Conservation (phyloP, 805 yeast genomes). For the Jamesozyma lodderae region DNA sequence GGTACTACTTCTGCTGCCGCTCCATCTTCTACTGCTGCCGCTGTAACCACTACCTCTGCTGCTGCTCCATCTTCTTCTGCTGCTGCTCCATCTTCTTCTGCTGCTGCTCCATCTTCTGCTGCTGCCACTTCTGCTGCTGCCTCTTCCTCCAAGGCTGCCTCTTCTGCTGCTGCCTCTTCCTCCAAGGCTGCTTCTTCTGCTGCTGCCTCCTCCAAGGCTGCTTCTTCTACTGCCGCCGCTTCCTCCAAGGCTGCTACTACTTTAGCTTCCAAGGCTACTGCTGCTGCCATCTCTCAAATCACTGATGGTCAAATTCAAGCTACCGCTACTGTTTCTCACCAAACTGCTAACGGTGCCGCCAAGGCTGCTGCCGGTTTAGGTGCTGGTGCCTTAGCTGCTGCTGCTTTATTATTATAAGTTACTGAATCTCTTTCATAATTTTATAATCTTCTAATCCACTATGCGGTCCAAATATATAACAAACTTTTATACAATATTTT, state of each 20-base stretch:
- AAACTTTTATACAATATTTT: too few species aligned
- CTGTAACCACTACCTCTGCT: neutral
- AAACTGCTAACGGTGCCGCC: slow-evolving; percentile 19
- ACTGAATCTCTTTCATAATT: slow-evolving; percentile 16
- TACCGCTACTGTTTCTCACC: slow-evolving; percentile 7
- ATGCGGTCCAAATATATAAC: too few species aligned
- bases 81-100: slow-evolving; percentile 7
- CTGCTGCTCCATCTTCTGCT: slow-evolving; percentile 8
- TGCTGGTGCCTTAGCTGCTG: slow-evolving; percentile 19
- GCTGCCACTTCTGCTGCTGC: slow-evolving; percentile 1
- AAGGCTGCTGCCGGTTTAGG: slow-evolving; percentile 16
- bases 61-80: slow-evolving; percentile 4
- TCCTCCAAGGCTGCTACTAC: neutral
- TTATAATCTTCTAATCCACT: slow-evolving; percentile 30
- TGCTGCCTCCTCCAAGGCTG: slow-evolving; percentile 7
- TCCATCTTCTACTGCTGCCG: slow-evolving; percentile 4
- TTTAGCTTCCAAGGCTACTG: neutral
- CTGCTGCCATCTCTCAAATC: slow-evolving; percentile 15
- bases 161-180: slow-evolving; percentile 4
- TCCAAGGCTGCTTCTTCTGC: neutral
- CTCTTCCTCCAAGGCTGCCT: slow-evolving; percentile 2
- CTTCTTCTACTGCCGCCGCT: neutral
- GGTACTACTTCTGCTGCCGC: slow-evolving; percentile 4
- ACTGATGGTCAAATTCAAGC: slow-evolving; percentile 12
- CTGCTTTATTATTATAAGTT: slow-evolving; percentile 16